Base-by-base conservation (phyloP, 106 monocot species). In the Dioscorea alata region DNA sequence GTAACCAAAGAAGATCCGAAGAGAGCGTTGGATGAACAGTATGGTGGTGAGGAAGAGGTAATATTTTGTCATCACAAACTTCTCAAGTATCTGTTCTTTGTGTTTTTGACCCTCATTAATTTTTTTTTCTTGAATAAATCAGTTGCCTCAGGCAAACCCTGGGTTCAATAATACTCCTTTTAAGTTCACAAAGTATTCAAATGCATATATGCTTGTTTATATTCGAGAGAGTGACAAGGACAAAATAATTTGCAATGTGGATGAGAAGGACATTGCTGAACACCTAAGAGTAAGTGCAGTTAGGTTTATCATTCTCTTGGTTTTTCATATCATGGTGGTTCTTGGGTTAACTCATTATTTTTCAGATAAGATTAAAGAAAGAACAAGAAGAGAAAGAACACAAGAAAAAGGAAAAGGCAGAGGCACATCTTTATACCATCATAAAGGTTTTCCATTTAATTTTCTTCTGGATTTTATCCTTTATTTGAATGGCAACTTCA, bases 361-460 rank as follows among this genome's bases (percentile, higher is more conserved):
- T 68, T 6, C 83, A 99, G 97, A 74, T 90, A 80, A 86, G 97
- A 54, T 82, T 99, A 76, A 99, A 99, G 82, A 99, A 92, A 74
- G 97, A 99, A 72, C 97, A 99, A 77, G 97, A 99, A 81, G 97
- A 99, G 65, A 99, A 99, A 69, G 97, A 92, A 64, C 92, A 87
- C 59, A 99, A 92, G 77, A 97, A 97, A 79, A 99, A 99, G 69
- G 97, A 99, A 64, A 99, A 99, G 69, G 89, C 92, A 64, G 97
- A 99, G 79, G 92, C 92, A 67, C 97, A 99, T 74, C 87, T 99
- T 53, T 99, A 99, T 67, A 99, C 97, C 12, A 83, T 99, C 50
- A 92, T 99, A 76, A 99, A 99, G 89, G 97, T 97, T 10, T 54
- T 22, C 48, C 1, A 52, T 34, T 34, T 18, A 22, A 62, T 49